phyloP scores from a whole-genome alignment of 192 early-diverging fungal species.

The Coemansia sp. region DNA sequence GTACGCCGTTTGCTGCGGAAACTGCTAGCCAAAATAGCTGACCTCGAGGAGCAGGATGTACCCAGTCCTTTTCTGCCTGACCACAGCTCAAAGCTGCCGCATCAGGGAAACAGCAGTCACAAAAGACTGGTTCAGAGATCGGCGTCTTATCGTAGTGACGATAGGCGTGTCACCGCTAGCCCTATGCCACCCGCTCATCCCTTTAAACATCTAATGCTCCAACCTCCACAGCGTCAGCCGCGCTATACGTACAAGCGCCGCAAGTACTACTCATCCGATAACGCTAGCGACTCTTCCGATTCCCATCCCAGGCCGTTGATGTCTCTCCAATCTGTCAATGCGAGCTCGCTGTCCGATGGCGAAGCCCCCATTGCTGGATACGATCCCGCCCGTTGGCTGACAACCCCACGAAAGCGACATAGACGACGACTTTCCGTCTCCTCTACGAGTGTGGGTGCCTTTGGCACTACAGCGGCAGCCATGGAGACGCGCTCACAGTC shows the following conservation, averaged over 20 bases:
- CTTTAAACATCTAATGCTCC: constrained; percentile 17
- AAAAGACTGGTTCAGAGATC: constrained; percentile 1
- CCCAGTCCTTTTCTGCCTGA: constrained; percentile 21
- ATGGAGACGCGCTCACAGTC: constrained; percentile 27
- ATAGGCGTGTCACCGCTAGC: not conserved
- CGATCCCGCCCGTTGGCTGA: constrained; percentile 49
- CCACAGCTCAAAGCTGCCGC: not conserved
- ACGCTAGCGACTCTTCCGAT: constrained; percentile 12
- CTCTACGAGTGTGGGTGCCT: not conserved
- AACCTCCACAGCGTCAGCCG: constrained; percentile 15
- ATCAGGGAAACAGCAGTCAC: not conserved
- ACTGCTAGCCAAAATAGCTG: constrained; percentile 40
- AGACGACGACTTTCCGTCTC: constrained; percentile 10
- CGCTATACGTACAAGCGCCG: constrained; percentile 48
- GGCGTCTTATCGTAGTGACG: not conserved
- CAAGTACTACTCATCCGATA: constrained; percentile 11
- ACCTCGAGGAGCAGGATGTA: constrained; percentile 34
- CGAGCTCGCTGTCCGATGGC: constrained; percentile 33
- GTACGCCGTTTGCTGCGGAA: constrained; percentile 41
- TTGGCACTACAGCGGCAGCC: not conserved
- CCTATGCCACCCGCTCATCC: constrained; percentile 35
- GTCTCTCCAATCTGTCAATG: constrained; percentile 21
- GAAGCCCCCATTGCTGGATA: constrained; percentile 18
- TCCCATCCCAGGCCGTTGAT: not conserved
- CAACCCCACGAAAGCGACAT: constrained; percentile 45